These are phyloP conservation scores for Vaccinium corymbosum DNA, from an alignment of 148 eudicot genomes.

Conservation along the genomic window DNA sequence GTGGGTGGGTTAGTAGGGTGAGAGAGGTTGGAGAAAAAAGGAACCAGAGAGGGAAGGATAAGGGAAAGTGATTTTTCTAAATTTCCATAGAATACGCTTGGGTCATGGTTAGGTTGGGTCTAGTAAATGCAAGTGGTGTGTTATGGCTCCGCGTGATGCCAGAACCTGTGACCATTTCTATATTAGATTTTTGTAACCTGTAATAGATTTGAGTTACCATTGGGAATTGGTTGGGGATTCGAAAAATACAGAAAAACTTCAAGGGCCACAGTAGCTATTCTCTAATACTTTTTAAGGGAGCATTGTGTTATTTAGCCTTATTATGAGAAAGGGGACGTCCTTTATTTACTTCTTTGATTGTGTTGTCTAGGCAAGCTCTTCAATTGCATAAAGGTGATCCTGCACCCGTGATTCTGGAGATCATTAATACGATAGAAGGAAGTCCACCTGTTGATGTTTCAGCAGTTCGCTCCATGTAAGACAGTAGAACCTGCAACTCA, in stretches of 20 bases:
- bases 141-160: neutral
- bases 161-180: neutral
- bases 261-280: neutral
- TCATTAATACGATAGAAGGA: conserved; percentile 83
- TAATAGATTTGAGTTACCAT: neutral
- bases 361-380: conserved; percentile 88
- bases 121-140: neutral
- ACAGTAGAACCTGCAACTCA: neutral
- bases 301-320: neutral
- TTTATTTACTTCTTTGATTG: conserved; percentile 14
- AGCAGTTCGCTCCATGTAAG: conserved; percentile 94
- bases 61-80: neutral
- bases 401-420: conserved; percentile 67
- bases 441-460: conserved; percentile 98
- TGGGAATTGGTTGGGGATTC: neutral
- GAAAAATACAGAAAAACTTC: neutral
- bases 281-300: neutral
- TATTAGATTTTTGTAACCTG: neutral
- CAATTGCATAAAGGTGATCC: conserved; percentile 81
- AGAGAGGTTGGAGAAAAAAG: neutral
- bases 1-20: neutral
- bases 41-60: neutral
- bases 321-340: neutral
- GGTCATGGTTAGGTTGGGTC: neutral
- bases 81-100: neutral